These are phyloP conservation scores for Citrus sp. DNA, from an alignment of 345 rosid genomes.

Conservation along the genomic window DNA sequence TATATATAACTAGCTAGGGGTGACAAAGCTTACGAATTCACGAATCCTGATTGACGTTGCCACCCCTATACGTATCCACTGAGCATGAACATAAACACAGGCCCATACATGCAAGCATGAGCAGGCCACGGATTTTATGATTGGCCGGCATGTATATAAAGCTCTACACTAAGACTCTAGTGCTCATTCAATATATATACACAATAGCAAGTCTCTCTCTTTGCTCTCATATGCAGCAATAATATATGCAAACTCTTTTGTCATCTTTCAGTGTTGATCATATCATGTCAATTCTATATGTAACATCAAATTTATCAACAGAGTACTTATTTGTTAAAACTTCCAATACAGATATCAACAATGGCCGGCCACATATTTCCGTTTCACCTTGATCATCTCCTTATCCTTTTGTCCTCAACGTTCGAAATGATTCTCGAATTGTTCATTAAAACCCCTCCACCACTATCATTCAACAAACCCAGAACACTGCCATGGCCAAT, in stretches of 20 bases:
- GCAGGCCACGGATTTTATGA: slow-evolving; percentile 21
- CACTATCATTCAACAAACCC: not conserved
- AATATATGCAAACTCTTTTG: not conserved
- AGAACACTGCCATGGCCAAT: not conserved
- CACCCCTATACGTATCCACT: not conserved
- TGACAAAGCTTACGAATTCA: no score
- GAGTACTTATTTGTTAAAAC: not conserved
- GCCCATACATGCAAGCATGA: not conserved
- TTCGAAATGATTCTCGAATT: slow-evolving; percentile 22
- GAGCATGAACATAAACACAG: not conserved
- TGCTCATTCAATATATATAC: not conserved
- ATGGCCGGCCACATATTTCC: slow-evolving; percentile 35
- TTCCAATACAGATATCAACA: not conserved
- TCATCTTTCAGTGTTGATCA: not conserved
- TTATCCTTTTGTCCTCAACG: slow-evolving; percentile 29
- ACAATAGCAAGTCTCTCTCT: not conserved
- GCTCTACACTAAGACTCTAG: not conserved
- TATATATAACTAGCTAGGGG: no score
- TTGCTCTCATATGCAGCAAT: not conserved
- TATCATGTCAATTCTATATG: not conserved
- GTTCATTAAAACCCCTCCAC: slow-evolving; percentile 10
- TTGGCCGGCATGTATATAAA: slow-evolving; percentile 11
- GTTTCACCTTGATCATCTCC: not conserved
- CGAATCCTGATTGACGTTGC: no score
- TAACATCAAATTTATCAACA: not conserved